Base-by-base conservation (phyloP, 768 basidiomycete genomes). In the Podaxis sp. region DNA sequence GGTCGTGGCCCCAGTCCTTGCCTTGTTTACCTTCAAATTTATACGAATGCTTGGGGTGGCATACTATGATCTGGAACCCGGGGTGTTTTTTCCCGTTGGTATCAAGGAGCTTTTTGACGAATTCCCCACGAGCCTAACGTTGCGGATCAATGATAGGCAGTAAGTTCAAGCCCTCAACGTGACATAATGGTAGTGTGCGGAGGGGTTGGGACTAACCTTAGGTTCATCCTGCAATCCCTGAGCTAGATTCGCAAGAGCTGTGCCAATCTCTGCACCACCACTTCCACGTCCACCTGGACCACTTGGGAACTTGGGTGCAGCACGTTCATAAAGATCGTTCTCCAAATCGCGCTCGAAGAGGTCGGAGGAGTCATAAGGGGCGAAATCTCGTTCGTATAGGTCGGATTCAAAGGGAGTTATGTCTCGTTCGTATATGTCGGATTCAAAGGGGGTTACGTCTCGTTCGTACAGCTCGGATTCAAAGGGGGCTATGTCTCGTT, bases 1-100 rank as follows among this genome's bases (percentile, higher is more conserved):
- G 66, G 11, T 40, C 26, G n/a, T 66, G 66, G 11, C 24, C 52
- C 66, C 66, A 66, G 24, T 64, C 66, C 17, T 41, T 54, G n/a
- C 66, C 66, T 22, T 46, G 15, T 22, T 28, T 37, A 13, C 66
- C 66, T n/a, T 61, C 66, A 30, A 61, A 64, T 11, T 62, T 57
- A n/a, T 53, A 56, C 1, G 10, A 28, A 44, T 62, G 63, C 17
- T 57, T 58, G 11, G 63, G 48, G 53, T 66, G 65, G 57, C 59
- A 61, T n/a, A 58, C 56, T 41, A 57, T 33, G 24, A 36, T 26
- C 2, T 48, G 13, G 20, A 41, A 61, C 15, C 56, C 56, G 2
- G 41, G 56, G 13, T 57, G 26, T 2, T 20, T 22, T 17, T 50
- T 50, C 8, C 12, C 15, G 5, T 20, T 26, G 20, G 49, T 28